phyloP scores from a whole-genome alignment of 441 rosid species.

The Geranium incanum region DNA sequence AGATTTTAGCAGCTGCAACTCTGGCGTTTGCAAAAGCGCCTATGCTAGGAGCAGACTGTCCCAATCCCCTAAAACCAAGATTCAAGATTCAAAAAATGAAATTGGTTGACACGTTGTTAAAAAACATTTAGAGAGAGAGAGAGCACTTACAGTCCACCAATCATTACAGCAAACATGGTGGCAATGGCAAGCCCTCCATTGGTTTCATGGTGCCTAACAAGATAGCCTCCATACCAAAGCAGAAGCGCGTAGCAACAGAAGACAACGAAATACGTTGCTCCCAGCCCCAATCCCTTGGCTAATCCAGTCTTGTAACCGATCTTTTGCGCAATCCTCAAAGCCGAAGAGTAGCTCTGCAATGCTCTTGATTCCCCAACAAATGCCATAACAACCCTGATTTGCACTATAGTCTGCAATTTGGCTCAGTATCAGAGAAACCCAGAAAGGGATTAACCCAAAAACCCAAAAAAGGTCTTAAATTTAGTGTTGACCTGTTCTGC shows the following conservation, averaged over 20 bases:
- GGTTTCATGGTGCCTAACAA: slow-evolving; percentile 86
- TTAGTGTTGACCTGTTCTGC: slow-evolving; percentile 71
- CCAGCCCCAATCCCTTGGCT: slow-evolving; percentile 94
- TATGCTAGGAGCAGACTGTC: slow-evolving; percentile 94
- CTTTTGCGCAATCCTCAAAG: slow-evolving; percentile 65
- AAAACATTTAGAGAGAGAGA: background rate
- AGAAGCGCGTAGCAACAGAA: slow-evolving; percentile 92
- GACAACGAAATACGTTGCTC: slow-evolving; percentile 93
- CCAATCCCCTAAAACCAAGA: slow-evolving; percentile 53
- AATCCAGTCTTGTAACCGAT: slow-evolving; percentile 83
- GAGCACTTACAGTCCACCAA: slow-evolving; percentile 87
- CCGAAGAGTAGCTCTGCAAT: slow-evolving; percentile 71
- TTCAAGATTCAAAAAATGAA: slow-evolving; percentile 1
- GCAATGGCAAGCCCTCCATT: slow-evolving; percentile 97
- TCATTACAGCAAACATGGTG: slow-evolving; percentile 98
- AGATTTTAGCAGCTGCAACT: slow-evolving; percentile 91
- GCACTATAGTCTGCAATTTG: slow-evolving; percentile 73
- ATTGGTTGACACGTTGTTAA: background rate
- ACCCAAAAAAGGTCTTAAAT: background rate
- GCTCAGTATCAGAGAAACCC: slow-evolving; percentile 27
- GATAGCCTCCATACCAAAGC: slow-evolving; percentile 97
- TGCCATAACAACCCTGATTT: slow-evolving; percentile 83
- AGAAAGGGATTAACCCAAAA: slow-evolving; percentile 16
- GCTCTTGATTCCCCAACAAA: slow-evolving; percentile 96
- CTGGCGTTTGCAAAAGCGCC: slow-evolving; percentile 88